Conservation (phyloP, 768 basidiomycete species). For the Ramaria rubella region DNA sequence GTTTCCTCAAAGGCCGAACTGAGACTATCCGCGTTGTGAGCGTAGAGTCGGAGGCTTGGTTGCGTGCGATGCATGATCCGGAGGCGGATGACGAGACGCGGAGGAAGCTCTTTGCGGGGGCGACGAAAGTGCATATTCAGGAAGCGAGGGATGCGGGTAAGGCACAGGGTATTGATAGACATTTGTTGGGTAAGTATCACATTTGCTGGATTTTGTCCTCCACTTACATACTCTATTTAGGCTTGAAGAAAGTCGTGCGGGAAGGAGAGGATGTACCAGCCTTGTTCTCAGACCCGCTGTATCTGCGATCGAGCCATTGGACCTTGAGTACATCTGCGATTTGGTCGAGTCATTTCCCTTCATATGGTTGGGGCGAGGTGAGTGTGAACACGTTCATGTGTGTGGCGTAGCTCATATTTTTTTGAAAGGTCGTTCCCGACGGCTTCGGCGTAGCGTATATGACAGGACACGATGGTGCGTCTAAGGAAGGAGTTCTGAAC, state of each 20-base stretch:
- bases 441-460: conserved; percentile 94
- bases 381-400: conserved; percentile 13
- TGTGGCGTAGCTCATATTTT: neutral
- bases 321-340: conserved; percentile 85
- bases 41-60: conserved; percentile 70
- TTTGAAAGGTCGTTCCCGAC: conserved; percentile 69
- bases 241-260: conserved; percentile 61
- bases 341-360: conserved; percentile 75
- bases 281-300: conserved; percentile 72
- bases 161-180: conserved; percentile 79
- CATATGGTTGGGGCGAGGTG: conserved; percentile 92
- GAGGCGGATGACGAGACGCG: conserved; percentile 35
- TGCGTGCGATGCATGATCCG: conserved; percentile 61
- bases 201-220: neutral
- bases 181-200: conserved; percentile 62
- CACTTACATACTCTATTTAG: conserved; percentile 27
- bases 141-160: conserved; percentile 61
- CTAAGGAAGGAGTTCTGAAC: neutral
- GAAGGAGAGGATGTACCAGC: conserved; percentile 59
- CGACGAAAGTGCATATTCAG: conserved; percentile 55
- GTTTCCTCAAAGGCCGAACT: conserved; percentile 83
- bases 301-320: conserved; percentile 71
- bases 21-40: conserved; percentile 88
- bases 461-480: conserved; percentile 76
- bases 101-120: conserved; percentile 49